Evolutionary conservation across 768 basidiomycete genomes (phyloP).

Genomic region (Tylopilus rubrobrunneus): DNA sequence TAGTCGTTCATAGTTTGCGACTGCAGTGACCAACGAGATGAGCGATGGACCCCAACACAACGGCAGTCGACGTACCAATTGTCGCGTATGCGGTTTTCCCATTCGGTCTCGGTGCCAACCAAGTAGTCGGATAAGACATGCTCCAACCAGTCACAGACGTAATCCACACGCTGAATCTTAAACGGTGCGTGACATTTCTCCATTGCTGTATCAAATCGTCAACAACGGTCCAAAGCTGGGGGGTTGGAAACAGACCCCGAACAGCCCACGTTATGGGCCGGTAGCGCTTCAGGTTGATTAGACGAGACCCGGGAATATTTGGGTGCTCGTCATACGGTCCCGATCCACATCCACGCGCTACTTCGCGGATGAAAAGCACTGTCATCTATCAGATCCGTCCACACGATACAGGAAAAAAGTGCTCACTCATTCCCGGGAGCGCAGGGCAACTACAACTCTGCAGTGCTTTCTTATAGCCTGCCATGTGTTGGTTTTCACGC

Average conservation of each 20-base stretch:
- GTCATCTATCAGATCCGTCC: constrained; percentile 1
- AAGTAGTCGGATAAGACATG: constrained; percentile 26
- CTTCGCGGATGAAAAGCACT: constrained; percentile 33
- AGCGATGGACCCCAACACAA: neutral
- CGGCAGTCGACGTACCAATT: constrained; percentile 23
- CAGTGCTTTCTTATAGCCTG: constrained; percentile 29
- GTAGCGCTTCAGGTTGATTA: constrained; percentile 40
- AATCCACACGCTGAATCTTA: constrained; percentile 31
- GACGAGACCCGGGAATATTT: constrained; percentile 18
- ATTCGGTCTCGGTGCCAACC: constrained; percentile 25
- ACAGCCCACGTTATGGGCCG: constrained; percentile 39
- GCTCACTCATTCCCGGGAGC: constrained; percentile 31
- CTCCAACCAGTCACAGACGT: constrained; percentile 40
- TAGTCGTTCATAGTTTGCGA: neutral
- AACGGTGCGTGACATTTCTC: constrained; percentile 46
- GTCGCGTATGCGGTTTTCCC: constrained; percentile 25
- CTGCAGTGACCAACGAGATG: constrained; percentile 5
- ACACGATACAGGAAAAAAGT: neutral
- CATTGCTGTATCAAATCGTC: constrained; percentile 35
- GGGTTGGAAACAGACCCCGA: constrained; percentile 30
- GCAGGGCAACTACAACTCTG: constrained; percentile 28
- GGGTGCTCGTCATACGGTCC: constrained; percentile 27
- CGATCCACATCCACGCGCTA: constrained; percentile 32
- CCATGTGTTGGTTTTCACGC: constrained; percentile 24
- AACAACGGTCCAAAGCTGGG: neutral